Percentiles rank a stretch among this genome's conserved stretches.
phyloP scores from a whole-genome alignment of 2,329 filamentous ascomycete genomes.

The Beauveria bassiana region DNA sequence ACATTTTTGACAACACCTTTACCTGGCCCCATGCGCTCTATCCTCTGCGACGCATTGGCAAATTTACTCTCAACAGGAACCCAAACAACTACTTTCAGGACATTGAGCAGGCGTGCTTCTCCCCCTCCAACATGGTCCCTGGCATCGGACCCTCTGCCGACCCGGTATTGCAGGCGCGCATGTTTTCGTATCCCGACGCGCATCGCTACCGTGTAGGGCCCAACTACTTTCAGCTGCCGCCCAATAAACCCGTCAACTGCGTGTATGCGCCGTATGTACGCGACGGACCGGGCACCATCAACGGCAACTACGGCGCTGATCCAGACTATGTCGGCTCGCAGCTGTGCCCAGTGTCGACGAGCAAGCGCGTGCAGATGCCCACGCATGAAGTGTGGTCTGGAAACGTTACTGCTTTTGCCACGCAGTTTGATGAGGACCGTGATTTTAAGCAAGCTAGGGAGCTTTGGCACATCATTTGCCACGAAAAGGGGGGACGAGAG shows the following conservation, averaged over 20 bases:
- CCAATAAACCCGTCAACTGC: conserved; percentile 22
- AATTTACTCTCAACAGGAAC: conserved; percentile 58
- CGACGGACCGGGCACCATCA: conserved; percentile 17
- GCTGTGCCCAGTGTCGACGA: conserved; percentile 16
- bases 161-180: conserved; percentile 51
- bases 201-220: conserved; percentile 53
- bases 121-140: conserved; percentile 55
- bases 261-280: conserved; percentile 16
- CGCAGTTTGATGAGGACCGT: conserved; percentile 12
- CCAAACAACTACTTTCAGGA: conserved; percentile 55
- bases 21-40: conserved; percentile 59
- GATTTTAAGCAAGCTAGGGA: conserved; percentile 19
- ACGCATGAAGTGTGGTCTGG: conserved; percentile 18
- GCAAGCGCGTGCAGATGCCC: not conserved
- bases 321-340: conserved; percentile 20
- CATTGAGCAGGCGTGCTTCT: conserved; percentile 61
- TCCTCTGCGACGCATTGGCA: conserved; percentile 53
- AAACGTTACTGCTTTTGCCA: conserved; percentile 15
- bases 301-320: conserved; percentile 21
- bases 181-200: conserved; percentile 56
- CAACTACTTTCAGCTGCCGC: conserved; percentile 40
- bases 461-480: conserved; percentile 19
- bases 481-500: conserved; percentile 13
- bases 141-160: conserved; percentile 57
- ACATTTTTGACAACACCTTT: conserved; percentile 63